Conservation (phyloP, 164 flowering plant genomes). For the Piper betle region DNA sequence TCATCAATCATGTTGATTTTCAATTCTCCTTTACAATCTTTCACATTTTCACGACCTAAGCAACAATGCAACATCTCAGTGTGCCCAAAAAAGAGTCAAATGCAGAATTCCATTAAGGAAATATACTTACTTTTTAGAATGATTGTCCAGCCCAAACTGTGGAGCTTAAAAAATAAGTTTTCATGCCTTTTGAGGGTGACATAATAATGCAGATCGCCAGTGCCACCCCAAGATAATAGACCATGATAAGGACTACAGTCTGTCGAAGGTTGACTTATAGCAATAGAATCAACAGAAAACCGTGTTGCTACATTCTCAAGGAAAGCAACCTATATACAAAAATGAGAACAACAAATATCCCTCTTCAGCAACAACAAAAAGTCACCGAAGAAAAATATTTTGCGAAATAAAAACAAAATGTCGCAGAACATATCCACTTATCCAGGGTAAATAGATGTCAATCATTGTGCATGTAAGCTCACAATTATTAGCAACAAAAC, state of each 20-base stretch:
- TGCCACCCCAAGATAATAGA: constrained; percentile 27
- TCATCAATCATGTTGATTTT: constrained; percentile 51
- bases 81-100: not conserved
- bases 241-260: constrained; percentile 21
- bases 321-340: constrained; percentile 20
- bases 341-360: constrained; percentile 4
- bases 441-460: too few relatives aligned
- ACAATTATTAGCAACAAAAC: too few relatives aligned
- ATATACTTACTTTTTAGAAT: constrained; percentile 33
- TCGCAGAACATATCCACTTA: too few relatives aligned
- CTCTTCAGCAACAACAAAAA: not conserved
- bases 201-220: constrained; percentile 28
- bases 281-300: constrained; percentile 32
- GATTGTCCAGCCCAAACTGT: constrained; percentile 22
- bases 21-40: constrained; percentile 14
- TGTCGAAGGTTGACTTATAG: constrained; percentile 18
- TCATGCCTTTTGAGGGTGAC: constrained; percentile 25
- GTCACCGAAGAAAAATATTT: not conserved
- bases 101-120: not conserved
- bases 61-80: not conserved
- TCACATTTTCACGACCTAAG: constrained; percentile 22
- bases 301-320: constrained; percentile 21
- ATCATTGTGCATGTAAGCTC: too few relatives aligned
- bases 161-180: constrained; percentile 17
- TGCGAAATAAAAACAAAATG: too few relatives aligned